Conservation (phyloP, 169 alveolate species). For the Toxoplasma gondii region DNA sequence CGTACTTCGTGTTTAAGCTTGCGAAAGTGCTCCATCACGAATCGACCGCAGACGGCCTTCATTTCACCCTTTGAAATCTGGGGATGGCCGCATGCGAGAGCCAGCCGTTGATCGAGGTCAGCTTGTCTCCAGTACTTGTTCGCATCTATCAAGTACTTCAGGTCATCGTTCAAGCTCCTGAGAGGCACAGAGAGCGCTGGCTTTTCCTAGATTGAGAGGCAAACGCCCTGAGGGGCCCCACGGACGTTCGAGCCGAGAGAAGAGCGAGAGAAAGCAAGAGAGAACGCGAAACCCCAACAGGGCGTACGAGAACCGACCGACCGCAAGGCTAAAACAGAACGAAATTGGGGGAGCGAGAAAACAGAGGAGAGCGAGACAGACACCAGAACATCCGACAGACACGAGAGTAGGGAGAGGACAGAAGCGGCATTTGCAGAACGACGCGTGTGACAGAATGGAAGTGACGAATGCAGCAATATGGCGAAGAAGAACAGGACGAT, state of each 20-base stretch:
- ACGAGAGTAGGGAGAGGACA: too few relatives aligned
- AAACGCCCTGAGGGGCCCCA: too few relatives aligned
- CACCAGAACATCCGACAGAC: too few relatives aligned
- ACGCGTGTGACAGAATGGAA: neutral
- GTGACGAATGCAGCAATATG: neutral
- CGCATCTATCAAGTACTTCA: neutral
- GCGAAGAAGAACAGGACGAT: neutral
- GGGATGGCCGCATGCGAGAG: conserved; percentile 13
- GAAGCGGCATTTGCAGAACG: neutral
- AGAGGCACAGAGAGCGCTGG: neutral
- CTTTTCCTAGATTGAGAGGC: neutral
- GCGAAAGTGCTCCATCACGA: neutral
- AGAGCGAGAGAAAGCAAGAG: too few relatives aligned
- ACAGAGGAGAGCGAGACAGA: too few relatives aligned
- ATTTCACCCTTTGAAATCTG: neutral
- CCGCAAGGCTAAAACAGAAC: too few relatives aligned
- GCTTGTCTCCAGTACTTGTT: conserved; percentile 15
- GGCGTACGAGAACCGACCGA: too few relatives aligned
- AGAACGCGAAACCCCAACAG: too few relatives aligned
- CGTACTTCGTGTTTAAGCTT: neutral
- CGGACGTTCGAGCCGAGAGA: too few relatives aligned
- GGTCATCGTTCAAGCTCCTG: conserved; percentile 10
- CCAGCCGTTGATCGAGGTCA: neutral
- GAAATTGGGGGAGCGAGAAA: too few relatives aligned
- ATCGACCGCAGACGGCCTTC: neutral